Conservation (phyloP, 2,329 filamentous ascomycete genomes). For the Biscogniauxia sp. region DNA sequence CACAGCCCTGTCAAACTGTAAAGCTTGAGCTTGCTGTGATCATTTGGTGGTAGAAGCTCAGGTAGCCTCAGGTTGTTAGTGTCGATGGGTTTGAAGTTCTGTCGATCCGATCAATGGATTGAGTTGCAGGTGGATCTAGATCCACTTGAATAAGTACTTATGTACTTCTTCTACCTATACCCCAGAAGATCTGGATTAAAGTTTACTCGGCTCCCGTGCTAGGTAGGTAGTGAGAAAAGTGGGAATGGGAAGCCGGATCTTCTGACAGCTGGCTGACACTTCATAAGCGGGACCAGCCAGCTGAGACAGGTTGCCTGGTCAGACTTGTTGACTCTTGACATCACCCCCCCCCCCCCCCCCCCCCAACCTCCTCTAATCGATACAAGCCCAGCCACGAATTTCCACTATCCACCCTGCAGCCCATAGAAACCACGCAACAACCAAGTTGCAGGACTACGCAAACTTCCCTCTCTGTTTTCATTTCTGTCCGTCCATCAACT, state of each 20-base stretch:
- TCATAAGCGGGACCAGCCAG: not conserved
- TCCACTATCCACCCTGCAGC: conserved; percentile 8
- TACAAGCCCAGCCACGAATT: conserved; percentile 21
- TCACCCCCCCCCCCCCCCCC: conserved; percentile 19
- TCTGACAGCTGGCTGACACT: conserved; percentile 1
- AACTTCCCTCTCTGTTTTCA: conserved; percentile 6
- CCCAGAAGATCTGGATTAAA: not conserved
- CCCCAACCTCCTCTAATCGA: conserved; percentile 17
- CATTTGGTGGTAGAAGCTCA: too few relatives aligned
- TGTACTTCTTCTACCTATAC: too few relatives aligned
- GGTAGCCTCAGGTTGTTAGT: too few relatives aligned
- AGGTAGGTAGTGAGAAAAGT: not conserved
- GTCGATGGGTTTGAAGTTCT: too few relatives aligned
- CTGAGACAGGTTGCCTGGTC: conserved; percentile 25
- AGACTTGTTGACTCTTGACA: conserved; percentile 32
- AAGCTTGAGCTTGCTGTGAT: too few relatives aligned
- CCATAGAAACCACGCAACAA: conserved; percentile 29
- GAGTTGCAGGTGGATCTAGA: not conserved
- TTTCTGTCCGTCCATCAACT: conserved; percentile 1
- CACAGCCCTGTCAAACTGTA: too few relatives aligned
- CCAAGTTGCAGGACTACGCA: conserved; percentile 2
- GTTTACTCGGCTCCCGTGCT: not conserved
- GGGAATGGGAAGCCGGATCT: not conserved
- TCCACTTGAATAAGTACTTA: not conserved
- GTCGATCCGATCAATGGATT: too few relatives aligned